Evolutionary conservation across 768 basidiomycete genomes (phyloP), one percentile per base, ranked within the genome.

Genomic region (Hydnum rufescens): DNA sequence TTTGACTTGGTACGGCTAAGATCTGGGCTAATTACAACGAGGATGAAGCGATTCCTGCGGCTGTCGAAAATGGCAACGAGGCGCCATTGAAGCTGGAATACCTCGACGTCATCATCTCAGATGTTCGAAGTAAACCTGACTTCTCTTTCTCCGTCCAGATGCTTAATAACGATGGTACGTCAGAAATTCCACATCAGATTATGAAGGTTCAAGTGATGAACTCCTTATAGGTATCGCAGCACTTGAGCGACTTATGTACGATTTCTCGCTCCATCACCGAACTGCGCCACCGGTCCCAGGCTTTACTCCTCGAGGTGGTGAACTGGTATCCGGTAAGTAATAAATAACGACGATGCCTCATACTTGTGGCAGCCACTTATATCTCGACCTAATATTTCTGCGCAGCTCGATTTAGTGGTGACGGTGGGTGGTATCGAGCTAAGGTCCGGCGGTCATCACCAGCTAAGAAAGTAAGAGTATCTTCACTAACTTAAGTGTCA

Each of bases 341-440:
- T 39, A 13, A 22, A 96, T 96, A 67, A 84, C 82, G 44, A 28
- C 13, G 13, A 47, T 16, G 44, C 36, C 36, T 39, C 8, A 8
- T 39, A 39, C 19, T 19, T 8, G 19, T 39, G 36, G 19, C 8
- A 39, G 36, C 36, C 8, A 8, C 19, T 39, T n/a, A n/a, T n/a
- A n/a, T n/a, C n/a, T n/a, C n/a, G n/a, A n/a, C n/a, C n/a, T n/a
- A n/a, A n/a, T n/a, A n/a, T 47, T 47, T 25, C 23, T 47, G 13
- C 16, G 13, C 25, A 47, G 55, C 55, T 4, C 46, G 54, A 26
- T 56, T 56, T 39, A 67, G 63, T 39, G 70, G 70, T 47, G 84
- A 95, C 60, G 86, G 86, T 4, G 71, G 80, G 47, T 99, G 93
- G 95, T 96, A 97, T 66, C 83, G 93, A 50, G 93, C 93, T 42